Evolutionary conservation across 495 filamentous ascomycete genomes (phyloP).

Genomic region (Penicillium manginii): DNA sequence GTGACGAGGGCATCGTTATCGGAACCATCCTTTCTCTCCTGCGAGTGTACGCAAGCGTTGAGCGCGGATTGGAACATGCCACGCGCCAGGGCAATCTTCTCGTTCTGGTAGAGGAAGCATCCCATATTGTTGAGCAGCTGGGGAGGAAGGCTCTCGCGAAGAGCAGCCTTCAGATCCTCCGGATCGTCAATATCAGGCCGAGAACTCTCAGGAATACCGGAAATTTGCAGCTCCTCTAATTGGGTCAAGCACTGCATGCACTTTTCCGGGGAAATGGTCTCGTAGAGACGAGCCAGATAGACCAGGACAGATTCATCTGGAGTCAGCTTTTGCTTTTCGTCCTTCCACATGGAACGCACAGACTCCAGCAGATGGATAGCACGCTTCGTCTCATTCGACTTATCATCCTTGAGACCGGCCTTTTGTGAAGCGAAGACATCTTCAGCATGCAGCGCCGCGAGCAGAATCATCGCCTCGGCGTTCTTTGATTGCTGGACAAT

Average conservation of each 20-base stretch:
- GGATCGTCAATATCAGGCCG: conserved; percentile 67
- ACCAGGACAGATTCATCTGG: conserved; percentile 89
- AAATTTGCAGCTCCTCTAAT: conserved; percentile 83
- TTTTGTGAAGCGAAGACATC: conserved; percentile 83
- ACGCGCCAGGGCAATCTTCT: conserved; percentile 79
- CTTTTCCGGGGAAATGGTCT: conserved; percentile 81
- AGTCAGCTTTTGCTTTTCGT: conserved; percentile 76
- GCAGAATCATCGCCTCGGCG: conserved; percentile 86
- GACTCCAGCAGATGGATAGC: conserved; percentile 80
- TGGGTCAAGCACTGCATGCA: conserved; percentile 88
- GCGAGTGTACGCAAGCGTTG: conserved; percentile 76
- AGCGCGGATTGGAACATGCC: conserved; percentile 87
- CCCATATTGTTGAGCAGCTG: conserved; percentile 97
- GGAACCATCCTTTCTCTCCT: conserved; percentile 59
- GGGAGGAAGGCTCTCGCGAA: conserved; percentile 78
- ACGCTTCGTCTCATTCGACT: conserved; percentile 77
- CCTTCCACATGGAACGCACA: conserved; percentile 89
- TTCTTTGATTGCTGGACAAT: conserved; percentile 84
- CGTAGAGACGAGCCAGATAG: conserved; percentile 89
- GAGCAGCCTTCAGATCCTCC: conserved; percentile 56
- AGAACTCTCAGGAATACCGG: conserved; percentile 70
- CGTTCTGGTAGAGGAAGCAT: conserved; percentile 87
- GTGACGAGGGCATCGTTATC: conserved; percentile 90
- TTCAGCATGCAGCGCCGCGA: conserved; percentile 89
- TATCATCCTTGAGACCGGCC: conserved; percentile 80